These are phyloP conservation scores for Argentina anserina DNA, from an alignment of 306 rosid species.

Conservation along the genomic window DNA sequence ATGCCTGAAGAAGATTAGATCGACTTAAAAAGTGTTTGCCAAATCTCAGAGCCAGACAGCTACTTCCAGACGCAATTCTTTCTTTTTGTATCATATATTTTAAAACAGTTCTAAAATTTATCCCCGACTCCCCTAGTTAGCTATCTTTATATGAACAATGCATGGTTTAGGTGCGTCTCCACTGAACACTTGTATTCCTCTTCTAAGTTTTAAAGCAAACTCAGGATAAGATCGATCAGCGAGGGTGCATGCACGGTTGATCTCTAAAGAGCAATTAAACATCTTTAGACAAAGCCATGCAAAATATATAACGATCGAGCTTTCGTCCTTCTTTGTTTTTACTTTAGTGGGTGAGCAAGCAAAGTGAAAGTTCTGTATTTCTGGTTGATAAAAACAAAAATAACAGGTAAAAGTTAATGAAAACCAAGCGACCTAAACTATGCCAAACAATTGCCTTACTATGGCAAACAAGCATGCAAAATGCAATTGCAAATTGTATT, in stretches of 20 bases:
- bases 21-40: conserved; percentile 32
- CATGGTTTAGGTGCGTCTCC: conserved; percentile 48
- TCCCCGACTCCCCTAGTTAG: neutral
- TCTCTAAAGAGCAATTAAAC: conserved; percentile 22
- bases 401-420: neutral
- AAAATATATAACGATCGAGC: neutral
- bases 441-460: neutral
- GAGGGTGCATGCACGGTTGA: neutral
- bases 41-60: conserved; percentile 48
- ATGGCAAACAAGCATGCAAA: neutral
- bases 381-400: too few relatives aligned
- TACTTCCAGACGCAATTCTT: conserved; percentile 38
- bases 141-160: conserved; percentile 12
- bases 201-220: conserved; percentile 32
- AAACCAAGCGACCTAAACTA: neutral
- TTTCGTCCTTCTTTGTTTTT: neutral
- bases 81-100: conserved; percentile 22
- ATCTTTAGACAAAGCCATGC: neutral
- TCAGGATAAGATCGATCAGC: conserved; percentile 38
- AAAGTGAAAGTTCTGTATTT: neutral
- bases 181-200: conserved; percentile 37
- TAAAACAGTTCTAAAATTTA: conserved; percentile 15
- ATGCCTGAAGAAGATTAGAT: conserved; percentile 39
- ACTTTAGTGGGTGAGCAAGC: neutral
- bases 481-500: too few relatives aligned